Evolutionary conservation across 306 rosid species (phyloP), one percentile per base, ranked within the genome.

Genomic region (barrel medic (Medicago truncatula)): DNA sequence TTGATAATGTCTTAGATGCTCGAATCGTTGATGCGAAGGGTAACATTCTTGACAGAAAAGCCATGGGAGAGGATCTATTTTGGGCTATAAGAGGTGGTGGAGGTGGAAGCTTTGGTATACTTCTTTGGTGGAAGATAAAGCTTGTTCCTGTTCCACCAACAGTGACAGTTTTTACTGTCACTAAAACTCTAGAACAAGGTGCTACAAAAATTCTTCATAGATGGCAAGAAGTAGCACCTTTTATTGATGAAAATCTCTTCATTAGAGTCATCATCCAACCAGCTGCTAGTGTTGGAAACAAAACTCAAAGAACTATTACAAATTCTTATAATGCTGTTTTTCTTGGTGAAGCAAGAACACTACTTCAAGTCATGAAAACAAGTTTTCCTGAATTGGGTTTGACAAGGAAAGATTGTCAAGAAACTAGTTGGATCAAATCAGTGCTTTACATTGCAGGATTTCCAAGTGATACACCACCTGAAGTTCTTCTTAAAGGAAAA

Each of bases 81-180:
- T 91, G 92, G 97, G 92, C 97, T 0, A 89, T 91, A 6, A 82
- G 89, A 76, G 94, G 97, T 16, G 91, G 94, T 2, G 94, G 94
- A 1, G 92, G 88, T 15, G 92, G 83, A 7, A 87, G 91, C 79
- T 91, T 89, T 46, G 92, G 92, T 9, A 50, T 91, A 2, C 68
- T 87, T 44, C 82, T 88, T 21, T 73, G 86, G 50, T 92, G 93
- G 91, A 86, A 87, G 76, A 72, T 92, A n/a, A 87, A 83, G 40
- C 81, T 92, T 1, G 91, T 89, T 44, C 79, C 39, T 7, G 94
- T 90, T 5, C 96, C 97, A 4, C 62, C 79, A 9, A 84, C 62
- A 0, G 92, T 88, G 21, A 92, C 96, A 4, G 88, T 87, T 23
- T 92, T 90, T 40, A 66, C 74, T 0, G 76, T 85, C 54, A 34